Evolutionary conservation across 805 yeast species (phyloP), one percentile per base, ranked within the genome.

Genomic region (Millerozyma miso): DNA sequence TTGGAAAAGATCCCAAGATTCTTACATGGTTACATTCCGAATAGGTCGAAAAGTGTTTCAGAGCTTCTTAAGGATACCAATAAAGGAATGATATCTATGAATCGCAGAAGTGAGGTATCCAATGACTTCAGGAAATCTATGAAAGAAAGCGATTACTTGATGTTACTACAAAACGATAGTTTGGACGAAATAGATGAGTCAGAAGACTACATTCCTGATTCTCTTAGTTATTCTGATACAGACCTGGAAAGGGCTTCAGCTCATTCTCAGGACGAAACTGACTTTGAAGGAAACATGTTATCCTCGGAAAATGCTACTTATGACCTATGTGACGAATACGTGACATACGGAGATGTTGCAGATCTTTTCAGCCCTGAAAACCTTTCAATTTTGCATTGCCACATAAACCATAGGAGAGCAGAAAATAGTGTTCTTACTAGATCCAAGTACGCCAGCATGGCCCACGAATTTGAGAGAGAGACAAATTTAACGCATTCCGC

Each of bases 131-230:
- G 14, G 5, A 15, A 18, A 12, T 12, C 26, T 16, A n/a, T 19
- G 17, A 31, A 41, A 51, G 26, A 57, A 58, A 35, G 48, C 0
- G 51, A 59, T 18, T 63, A 63, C 42, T 46, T 52, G 23, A 42
- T 47, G 4, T 46, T 69, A 4, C 48, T 73, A 31, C 42, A 31
- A 40, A 58, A 46, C n/a, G 57, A 54, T 5, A 52, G 47, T 33
- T 50, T 67, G 3, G 62, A 73, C 14, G 77, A 72, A 19, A 48
- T 58, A 16, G 77, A 73, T 43, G 59, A 54, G 33, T 64, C 67
- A 4, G 49, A 50, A 7, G 71, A 69, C 35, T 66, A 54, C 20
- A 55, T 54, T 33, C 65, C 63, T 3, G 55, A 56, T 6, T 17
- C 31, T 23, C 10, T 16, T 14, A 62, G 54, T 15, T 60, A 58